Percentiles rank a stretch among this genome's conserved stretches.
These are phyloP conservation scores for Botrytis byssoidea DNA, from an alignment of 2,329 filamentous ascomycete genomes.

Conservation along the genomic window DNA sequence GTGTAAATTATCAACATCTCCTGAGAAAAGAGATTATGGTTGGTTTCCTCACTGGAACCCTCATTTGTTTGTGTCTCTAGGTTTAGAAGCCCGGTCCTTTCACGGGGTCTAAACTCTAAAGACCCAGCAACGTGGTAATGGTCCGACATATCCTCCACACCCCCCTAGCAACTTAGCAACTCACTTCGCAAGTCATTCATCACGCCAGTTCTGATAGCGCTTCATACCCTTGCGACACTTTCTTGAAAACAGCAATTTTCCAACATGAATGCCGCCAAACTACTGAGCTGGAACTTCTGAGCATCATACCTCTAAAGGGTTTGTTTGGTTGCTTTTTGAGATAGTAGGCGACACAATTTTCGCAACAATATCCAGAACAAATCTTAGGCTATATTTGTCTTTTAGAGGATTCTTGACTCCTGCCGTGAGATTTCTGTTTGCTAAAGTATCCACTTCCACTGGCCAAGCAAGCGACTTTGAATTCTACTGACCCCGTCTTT, in stretches of 20 bases:
- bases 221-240: not conserved
- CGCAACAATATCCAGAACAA: not conserved
- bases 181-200: not conserved
- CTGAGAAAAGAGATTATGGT: not conserved
- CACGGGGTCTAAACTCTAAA: not conserved
- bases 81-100: not conserved
- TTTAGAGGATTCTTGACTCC: not conserved
- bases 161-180: not conserved
- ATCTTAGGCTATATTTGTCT: not conserved
- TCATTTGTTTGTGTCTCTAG: not conserved
- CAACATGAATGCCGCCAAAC: not conserved
- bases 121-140: conserved; percentile 12
- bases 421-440: not conserved
- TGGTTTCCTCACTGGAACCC: not conserved
- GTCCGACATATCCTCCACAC: not conserved
- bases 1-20: not conserved
- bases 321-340: not conserved
- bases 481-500: not conserved
- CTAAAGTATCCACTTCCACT: not conserved
- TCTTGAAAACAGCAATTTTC: not conserved
- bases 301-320: not conserved
- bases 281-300: not conserved
- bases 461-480: not conserved
- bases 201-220: not conserved
- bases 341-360: not conserved